These are phyloP conservation scores for Thelephora ganbajun DNA, from an alignment of 768 basidiomycete genomes.

Conservation along the genomic window DNA sequence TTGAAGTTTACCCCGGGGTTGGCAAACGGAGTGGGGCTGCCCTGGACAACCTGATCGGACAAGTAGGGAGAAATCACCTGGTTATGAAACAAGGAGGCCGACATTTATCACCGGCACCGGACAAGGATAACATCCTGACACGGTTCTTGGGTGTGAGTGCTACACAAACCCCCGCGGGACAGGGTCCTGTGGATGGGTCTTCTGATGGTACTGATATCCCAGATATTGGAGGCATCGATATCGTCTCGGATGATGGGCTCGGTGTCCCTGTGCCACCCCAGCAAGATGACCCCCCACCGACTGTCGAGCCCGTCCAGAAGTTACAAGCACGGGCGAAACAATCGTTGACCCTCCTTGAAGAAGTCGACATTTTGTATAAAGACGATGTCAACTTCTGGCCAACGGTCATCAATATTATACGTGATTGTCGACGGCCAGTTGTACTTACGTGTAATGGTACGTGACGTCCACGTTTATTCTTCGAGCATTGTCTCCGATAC, in stretches of 20 bases:
- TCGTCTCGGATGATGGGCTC: not conserved
- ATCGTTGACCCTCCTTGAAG: constrained; percentile 84
- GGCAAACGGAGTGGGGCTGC: constrained; percentile 76
- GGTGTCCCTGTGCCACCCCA: not conserved
- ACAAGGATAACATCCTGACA: not conserved
- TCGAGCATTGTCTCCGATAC: constrained; percentile 1
- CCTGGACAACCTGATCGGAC: constrained; percentile 72
- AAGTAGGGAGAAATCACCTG: constrained; percentile 83
- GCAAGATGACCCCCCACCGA: not conserved
- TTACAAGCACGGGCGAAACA: constrained; percentile 37
- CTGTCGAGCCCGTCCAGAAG: not conserved
- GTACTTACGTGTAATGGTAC: constrained; percentile 92
- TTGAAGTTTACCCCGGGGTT: constrained; percentile 92
- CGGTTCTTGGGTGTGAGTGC: not conserved
- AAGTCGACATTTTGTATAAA: constrained; percentile 86
- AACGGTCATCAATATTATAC: constrained; percentile 67
- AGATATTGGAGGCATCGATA: not conserved
- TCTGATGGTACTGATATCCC: not conserved
- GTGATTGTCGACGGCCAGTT: constrained; percentile 74
- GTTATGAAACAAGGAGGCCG: constrained; percentile 9
- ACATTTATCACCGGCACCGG: too few species aligned
- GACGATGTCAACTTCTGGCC: constrained; percentile 84
- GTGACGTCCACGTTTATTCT: constrained; percentile 11
- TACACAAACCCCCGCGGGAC: not conserved
- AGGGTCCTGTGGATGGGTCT: too few species aligned